Evolutionary conservation across 202 grass and related monocot species (phyloP), one percentile per base, ranked within the genome.

Genomic region (Zoysia matrella): DNA sequence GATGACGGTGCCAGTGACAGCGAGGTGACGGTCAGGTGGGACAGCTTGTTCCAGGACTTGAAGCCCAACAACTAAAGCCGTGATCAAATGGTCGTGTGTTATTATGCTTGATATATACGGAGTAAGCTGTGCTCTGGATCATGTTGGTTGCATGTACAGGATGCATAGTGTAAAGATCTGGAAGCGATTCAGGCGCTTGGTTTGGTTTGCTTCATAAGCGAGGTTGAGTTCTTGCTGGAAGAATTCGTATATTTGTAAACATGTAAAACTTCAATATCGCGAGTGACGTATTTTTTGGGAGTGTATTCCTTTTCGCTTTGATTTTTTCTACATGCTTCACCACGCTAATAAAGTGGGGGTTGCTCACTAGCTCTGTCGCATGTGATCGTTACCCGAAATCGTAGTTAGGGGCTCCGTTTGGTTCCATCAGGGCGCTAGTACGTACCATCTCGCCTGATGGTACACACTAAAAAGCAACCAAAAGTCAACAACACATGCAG

Each of bases 11-110:
- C 30, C 30, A 36, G 30, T 51, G 83, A 6, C 54, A 68, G 14
- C 13, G 80, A 55, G 2, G 54, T 72, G 45, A 62, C 64, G 53
- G 87, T 91, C 75, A 84, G 77, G 84, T 94, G 92, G 92, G 92
- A 94, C 46, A 64, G 83, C 83, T 56, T 94, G 73, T 94, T 94
- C 79, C 86, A 84, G 72, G 76, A 88, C 63, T 81, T 94, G 39
- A 94, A 84, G 82, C 92, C 92, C 56, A 94, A 90, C 56, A 94
- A 90, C 77, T 94, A 72, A 81, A 3, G 71, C 44, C 44, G 11
- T 5, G 70, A 7, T 5, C 62, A n/a, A 47, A 60, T 8, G 50
- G 48, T 51, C 7, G 53, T 53, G 54, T 39, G 30, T 61, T 30
- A 58, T 13, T 84, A 0, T 36, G 42, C 45, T 65, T 65, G 11